These are phyloP conservation scores for Lachancea cidri DNA, from an alignment of 805 yeast species.

Conservation along the genomic window DNA sequence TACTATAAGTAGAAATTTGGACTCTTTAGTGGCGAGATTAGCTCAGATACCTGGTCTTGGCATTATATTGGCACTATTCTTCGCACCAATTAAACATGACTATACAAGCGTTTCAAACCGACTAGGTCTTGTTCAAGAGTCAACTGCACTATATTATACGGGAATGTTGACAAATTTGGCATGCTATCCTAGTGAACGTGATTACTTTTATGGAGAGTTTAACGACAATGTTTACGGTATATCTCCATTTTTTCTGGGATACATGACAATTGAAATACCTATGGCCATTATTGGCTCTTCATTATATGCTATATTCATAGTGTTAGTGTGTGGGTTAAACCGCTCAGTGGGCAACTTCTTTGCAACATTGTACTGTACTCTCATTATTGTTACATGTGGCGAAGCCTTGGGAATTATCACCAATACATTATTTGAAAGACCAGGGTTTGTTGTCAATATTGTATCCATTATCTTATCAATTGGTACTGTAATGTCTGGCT, in stretches of 20 bases:
- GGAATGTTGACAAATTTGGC: constrained; percentile 79
- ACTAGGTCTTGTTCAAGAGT: constrained; percentile 71
- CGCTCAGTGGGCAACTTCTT: constrained; percentile 64
- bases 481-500: constrained; percentile 80
- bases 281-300: constrained; percentile 15
- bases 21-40: constrained; percentile 58
- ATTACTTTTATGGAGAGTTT: constrained; percentile 73
- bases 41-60: constrained; percentile 63
- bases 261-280: constrained; percentile 31
- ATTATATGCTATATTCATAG: constrained; percentile 52
- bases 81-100: constrained; percentile 49
- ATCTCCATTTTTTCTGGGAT: constrained; percentile 48
- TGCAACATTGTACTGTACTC: constrained; percentile 49
- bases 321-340: constrained; percentile 70
- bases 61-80: constrained; percentile 60
- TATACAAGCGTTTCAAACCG: constrained; percentile 56
- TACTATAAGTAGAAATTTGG: constrained; percentile 45
- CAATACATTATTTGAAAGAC: constrained; percentile 64
- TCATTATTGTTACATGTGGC: constrained; percentile 63
- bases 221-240: constrained; percentile 67
- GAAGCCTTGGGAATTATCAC: constrained; percentile 81
- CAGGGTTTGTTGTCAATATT: constrained; percentile 76
- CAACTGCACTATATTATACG: constrained; percentile 64
- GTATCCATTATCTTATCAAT: constrained; percentile 61
- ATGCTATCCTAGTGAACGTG: constrained; percentile 66